phyloP scores from a whole-genome alignment of 148 eudicot genomes.

The Arbutus unedo region DNA sequence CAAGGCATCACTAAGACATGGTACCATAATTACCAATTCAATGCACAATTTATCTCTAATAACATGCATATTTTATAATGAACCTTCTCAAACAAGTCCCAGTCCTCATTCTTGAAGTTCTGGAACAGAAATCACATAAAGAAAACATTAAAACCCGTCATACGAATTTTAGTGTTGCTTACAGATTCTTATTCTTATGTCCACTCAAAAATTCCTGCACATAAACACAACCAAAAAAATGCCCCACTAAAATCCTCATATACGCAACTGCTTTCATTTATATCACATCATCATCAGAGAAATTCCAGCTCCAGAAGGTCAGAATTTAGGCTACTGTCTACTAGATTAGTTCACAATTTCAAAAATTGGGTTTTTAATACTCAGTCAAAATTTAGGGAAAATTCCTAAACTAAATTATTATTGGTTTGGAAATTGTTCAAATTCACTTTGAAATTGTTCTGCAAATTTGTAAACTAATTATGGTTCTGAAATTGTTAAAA shows the following conservation, averaged over 20 bases:
- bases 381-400: conserved; percentile 5
- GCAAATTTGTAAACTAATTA: too few relatives aligned
- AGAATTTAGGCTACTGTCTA: neutral
- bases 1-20: neutral
- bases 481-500: conserved; percentile 1
- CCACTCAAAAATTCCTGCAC: neutral
- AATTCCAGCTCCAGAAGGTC: neutral
- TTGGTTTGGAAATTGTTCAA: neutral
- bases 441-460: neutral
- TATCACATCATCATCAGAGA: neutral
- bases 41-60: conserved; percentile 4
- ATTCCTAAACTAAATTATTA: neutral
- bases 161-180: neutral
- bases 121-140: neutral
- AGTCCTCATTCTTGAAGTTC: neutral
- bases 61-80: neutral
- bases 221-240: neutral
- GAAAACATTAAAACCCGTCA: neutral
- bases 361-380: neutral
- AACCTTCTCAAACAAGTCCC: neutral
- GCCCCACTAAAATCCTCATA: neutral
- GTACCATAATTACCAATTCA: neutral
- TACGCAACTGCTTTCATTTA: neutral
- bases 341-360: neutral
- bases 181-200: neutral